phyloP scores from a whole-genome alignment of 2,329 filamentous ascomycete genomes.

The Aureobasidium vineae region DNA sequence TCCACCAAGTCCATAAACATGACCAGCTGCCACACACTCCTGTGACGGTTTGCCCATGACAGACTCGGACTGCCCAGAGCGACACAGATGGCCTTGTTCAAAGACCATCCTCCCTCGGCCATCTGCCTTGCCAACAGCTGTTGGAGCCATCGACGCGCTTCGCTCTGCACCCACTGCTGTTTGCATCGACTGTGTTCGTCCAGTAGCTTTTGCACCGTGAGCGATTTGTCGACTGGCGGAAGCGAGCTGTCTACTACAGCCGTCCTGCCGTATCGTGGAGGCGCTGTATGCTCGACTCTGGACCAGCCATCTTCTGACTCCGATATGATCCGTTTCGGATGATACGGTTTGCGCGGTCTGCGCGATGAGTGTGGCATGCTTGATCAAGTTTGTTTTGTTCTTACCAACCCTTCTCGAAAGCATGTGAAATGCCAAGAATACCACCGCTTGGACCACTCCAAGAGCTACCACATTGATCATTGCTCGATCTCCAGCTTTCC shows the following conservation, averaged over 20 bases:
- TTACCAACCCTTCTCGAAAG: not conserved
- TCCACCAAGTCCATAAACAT: constrained; percentile 35
- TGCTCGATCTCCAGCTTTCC: too few relatives aligned
- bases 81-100: constrained; percentile 36
- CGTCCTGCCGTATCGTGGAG: not conserved
- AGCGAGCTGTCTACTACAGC: not conserved
- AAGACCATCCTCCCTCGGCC: constrained; percentile 31
- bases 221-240: constrained; percentile 18
- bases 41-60: constrained; percentile 33
- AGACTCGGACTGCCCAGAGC: constrained; percentile 37
- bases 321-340: constrained; percentile 7
- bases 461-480: not conserved
- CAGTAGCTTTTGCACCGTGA: constrained; percentile 25
- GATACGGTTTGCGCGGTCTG: constrained; percentile 8
- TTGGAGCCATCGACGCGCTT: constrained; percentile 8
- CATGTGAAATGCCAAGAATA: constrained; percentile 20
- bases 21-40: constrained; percentile 37
- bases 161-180: constrained; percentile 11
- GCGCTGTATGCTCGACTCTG: constrained; percentile 17
- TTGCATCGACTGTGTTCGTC: constrained; percentile 21
- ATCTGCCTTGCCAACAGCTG: constrained; percentile 4
- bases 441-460: not conserved
- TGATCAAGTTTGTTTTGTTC: not conserved
- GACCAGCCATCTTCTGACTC: constrained; percentile 26
- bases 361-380: constrained; percentile 29